A percentile compares a stretch with the other conserved stretches of the same genome.
These are phyloP conservation scores for Pleurotus ostreatus DNA, from an alignment of 768 basidiomycete genomes.

Conservation along the genomic window DNA sequence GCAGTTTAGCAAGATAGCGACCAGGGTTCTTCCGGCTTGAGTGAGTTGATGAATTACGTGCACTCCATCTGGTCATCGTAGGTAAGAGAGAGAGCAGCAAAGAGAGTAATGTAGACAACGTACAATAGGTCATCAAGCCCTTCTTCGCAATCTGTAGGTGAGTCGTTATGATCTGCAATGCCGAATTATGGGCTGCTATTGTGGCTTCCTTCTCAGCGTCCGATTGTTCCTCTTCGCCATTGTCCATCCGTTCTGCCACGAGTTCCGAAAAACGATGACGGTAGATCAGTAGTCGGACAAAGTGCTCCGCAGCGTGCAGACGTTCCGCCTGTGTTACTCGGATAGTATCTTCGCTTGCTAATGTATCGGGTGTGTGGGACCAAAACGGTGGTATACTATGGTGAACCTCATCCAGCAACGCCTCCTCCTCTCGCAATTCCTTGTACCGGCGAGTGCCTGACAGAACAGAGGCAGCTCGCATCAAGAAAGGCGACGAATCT, in stretches of 20 bases:
- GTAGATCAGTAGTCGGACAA: conserved; percentile 83
- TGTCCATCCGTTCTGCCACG: conserved; percentile 62
- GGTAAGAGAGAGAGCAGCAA: conserved; percentile 8
- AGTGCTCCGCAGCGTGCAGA: conserved; percentile 84
- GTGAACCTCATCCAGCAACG: conserved; percentile 76
- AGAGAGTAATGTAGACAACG: conserved; percentile 27
- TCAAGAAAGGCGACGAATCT: conserved; percentile 75
- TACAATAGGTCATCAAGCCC: conserved; percentile 93
- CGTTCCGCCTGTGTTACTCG: conserved; percentile 86
- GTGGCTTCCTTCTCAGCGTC: conserved; percentile 79
- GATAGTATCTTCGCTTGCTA: conserved; percentile 82
- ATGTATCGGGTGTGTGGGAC: conserved; percentile 76
- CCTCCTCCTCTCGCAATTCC: conserved; percentile 77
- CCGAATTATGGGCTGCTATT: conserved; percentile 69
- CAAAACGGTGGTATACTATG: conserved; percentile 70
- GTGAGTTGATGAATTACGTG: conserved; percentile 95
- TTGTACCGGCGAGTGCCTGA: conserved; percentile 57
- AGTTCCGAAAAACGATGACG: conserved; percentile 81
- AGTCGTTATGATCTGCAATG: conserved; percentile 76
- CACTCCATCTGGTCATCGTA: conserved; percentile 65
- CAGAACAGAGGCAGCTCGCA: conserved; percentile 65
- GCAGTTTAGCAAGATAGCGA: conserved; percentile 85
- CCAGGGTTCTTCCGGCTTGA: conserved; percentile 86
- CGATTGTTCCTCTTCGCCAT: conserved; percentile 48
- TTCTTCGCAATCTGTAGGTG: conserved; percentile 84